A percentile compares a stretch with the other conserved stretches of the same genome.
phyloP scores from a whole-genome alignment of 108 stramenopile genomes.

The Skeletonema grethae region DNA sequence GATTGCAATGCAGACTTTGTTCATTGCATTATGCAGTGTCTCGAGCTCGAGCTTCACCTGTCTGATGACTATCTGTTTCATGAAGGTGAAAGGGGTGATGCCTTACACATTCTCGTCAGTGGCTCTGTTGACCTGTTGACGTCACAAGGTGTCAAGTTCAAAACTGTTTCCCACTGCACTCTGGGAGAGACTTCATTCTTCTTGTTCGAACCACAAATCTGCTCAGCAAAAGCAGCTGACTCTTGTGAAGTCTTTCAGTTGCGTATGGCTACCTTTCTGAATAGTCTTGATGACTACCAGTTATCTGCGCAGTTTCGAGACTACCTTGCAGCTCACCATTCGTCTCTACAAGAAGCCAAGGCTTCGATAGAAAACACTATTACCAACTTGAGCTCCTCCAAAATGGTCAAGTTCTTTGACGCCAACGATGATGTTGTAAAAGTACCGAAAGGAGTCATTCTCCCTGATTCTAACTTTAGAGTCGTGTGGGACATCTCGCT shows the following conservation, averaged over 20 bases:
- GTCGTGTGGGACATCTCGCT: conserved; percentile 35
- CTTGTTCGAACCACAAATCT: conserved; percentile 44
- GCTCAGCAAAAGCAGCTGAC: conserved; percentile 38
- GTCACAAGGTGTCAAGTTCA: conserved; percentile 47
- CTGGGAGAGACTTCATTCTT: conserved; percentile 59
- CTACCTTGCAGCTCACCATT: conserved; percentile 29
- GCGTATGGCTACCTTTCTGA: conserved; percentile 32
- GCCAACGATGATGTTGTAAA: conserved; percentile 20
- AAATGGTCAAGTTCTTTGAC: conserved; percentile 52
- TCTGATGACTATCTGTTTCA: conserved; percentile 41
- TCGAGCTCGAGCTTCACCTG: conserved; percentile 45
- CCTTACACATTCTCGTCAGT: conserved; percentile 32
- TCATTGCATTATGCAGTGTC: conserved; percentile 19
- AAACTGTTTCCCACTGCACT: conserved; percentile 43
- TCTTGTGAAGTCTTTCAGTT: conserved; percentile 48
- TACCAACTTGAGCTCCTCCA: conserved; percentile 48
- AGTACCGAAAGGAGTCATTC: conserved; percentile 41
- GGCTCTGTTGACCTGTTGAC: conserved; percentile 48
- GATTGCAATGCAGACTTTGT: conserved; percentile 37
- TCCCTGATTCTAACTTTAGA: conserved; percentile 32
- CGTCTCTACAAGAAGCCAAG: conserved; percentile 22
- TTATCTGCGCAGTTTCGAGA: conserved; percentile 19
- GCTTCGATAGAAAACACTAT: conserved; percentile 46
- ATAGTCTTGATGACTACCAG: conserved; percentile 28
- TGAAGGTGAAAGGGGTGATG: conserved; percentile 43